Conservation (phyloP, 805 yeast species). For the Teunomyces stri region DNA sequence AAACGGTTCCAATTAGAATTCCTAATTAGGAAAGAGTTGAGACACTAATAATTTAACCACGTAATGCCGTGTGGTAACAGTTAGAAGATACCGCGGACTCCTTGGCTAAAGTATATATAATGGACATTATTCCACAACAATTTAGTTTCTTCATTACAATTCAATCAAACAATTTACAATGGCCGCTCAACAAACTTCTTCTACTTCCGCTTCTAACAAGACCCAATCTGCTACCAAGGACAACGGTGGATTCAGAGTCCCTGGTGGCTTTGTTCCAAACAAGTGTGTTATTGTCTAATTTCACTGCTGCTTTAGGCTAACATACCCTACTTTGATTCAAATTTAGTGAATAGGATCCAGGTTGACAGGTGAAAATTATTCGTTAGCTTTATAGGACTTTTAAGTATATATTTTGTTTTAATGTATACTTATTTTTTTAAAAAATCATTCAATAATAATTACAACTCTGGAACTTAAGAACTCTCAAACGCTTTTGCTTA, state of each 20-base stretch:
- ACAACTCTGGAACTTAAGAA: no score
- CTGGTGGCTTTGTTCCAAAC: background rate
- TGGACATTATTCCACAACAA: background rate
- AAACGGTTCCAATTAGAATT: background rate
- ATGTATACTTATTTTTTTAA: background rate
- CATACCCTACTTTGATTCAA: background rate
- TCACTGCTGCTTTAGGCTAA: background rate
- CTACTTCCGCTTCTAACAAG: slow-evolving; percentile 4
- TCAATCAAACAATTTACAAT: background rate
- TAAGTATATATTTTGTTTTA: background rate
- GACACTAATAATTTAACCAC: no score
- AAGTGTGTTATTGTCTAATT: slow-evolving; percentile 3
- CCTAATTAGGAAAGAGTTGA: background rate
- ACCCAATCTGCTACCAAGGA: slow-evolving; percentile 7
- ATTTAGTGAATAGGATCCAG: background rate
- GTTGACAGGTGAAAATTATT: background rate
- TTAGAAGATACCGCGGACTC: no score
- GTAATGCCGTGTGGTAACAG: no score
- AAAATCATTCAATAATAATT: no score
- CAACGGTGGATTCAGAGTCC: background rate
- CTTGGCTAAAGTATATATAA: background rate
- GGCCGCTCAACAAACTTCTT: slow-evolving; percentile 5
- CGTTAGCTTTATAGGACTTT: background rate
- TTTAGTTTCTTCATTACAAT: background rate
- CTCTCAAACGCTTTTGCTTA: no score